Base-by-base conservation (phyloP, 108 stramenopile genomes). In the Cyclotella distinguenda region DNA sequence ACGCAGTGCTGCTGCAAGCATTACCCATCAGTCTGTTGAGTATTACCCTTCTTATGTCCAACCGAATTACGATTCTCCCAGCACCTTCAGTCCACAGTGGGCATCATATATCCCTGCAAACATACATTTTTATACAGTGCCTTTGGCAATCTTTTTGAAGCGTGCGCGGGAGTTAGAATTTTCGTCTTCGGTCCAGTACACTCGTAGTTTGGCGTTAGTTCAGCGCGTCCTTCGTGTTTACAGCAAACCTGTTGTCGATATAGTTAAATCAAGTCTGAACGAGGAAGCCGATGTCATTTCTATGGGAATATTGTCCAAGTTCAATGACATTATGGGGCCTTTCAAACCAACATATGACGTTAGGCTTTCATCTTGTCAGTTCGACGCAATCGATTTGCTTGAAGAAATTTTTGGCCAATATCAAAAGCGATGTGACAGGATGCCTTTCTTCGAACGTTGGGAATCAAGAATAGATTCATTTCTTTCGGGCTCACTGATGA, bases 81-180 rank as follows among this genome's bases (percentile, higher is more conserved):
- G 88, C 68, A 55, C 35, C 28, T 94, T 88, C 74, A 72, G 54
- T 4, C 30, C 68, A 0, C 60, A 64, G 19, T 94, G 93, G 93
- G 90, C 89, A 51, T 75, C 88, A 4, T 94, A 91, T 60, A 68
- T 94, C 46, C 88, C 84, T 10, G 61, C 86, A 47, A 94, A 94
- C 60, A 49, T 91, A 13, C 69, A 90, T 51, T 68, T 90, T 22
- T 94, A 94, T 63, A 75, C 74, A 0, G 85, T 88, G 11, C 93
- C 93, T 10, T 63, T 94, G 50, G 90, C 93, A 16, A 78, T 94
- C 23, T 94, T 94, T 66, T 66, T 94, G n/a, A 84, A 86, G 9
- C 80, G 93, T n/a, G 83, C 93, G 10, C 76, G 90, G n/a, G 93
- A 94, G 60, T 66, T 94, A 25, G 93, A 94, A 70, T 94, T 94